Percentiles rank a stretch among this genome's conserved stretches.
These are phyloP conservation scores for Penicillium sp. DNA, from an alignment of 2,329 filamentous ascomycete genomes.

Conservation along the genomic window DNA sequence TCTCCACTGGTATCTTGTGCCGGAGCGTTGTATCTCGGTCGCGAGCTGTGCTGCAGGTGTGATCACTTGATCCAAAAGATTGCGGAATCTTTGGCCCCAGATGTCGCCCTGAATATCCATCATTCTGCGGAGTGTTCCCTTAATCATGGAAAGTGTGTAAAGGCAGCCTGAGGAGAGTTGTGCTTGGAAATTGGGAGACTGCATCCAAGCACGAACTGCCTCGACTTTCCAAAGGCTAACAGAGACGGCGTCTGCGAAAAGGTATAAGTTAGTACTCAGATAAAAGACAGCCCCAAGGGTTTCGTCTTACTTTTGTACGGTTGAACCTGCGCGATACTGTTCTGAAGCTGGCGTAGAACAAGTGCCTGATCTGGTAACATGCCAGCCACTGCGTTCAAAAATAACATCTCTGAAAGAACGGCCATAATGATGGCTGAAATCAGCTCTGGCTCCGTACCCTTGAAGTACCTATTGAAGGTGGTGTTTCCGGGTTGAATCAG, in stretches of 20 bases:
- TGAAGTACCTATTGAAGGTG: not conserved
- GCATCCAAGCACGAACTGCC: not conserved
- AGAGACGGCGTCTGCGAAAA: not conserved
- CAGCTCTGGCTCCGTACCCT: not conserved
- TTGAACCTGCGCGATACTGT: not conserved
- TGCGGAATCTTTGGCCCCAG: not conserved
- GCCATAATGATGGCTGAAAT: not conserved
- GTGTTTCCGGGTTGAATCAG: not conserved
- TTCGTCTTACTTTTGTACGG: not conserved
- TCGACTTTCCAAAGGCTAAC: not conserved
- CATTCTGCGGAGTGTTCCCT: not conserved
- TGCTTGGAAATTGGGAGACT: not conserved
- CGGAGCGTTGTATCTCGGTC: not conserved
- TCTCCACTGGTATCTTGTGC: not conserved
- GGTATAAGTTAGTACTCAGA: not conserved
- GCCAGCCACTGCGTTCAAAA: not conserved
- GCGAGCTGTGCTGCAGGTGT: not conserved
- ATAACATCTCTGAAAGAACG: not conserved
- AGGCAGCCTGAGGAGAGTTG: not conserved
- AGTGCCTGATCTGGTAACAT: not conserved
- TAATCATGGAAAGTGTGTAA: not conserved
- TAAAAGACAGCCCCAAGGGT: not conserved
- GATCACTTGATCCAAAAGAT: not conserved
- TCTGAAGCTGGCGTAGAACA: not conserved
- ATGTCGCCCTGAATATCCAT: not conserved